Evolutionary conservation across 2,329 filamentous ascomycete species (phyloP), one percentile per base, ranked within the genome.

Genomic region (Verticillium nubilum): DNA sequence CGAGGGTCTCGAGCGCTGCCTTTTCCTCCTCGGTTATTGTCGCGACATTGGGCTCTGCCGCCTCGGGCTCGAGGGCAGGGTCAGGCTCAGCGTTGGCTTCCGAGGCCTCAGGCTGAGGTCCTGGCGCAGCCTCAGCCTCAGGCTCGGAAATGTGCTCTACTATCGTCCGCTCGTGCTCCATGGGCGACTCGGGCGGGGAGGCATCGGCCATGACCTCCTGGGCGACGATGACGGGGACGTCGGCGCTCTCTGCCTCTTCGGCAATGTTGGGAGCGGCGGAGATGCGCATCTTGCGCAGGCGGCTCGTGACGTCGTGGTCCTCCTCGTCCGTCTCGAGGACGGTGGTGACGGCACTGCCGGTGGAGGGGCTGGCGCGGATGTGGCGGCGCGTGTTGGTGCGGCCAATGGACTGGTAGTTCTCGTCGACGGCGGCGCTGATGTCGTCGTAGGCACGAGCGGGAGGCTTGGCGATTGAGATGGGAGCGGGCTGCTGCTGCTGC

Each of bases 311-410:
- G 2, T 76, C 73, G 19, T 75, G 67, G 19, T 89, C 86, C 61
- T 96, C 92, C 67, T 96, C 92, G 59, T 90, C 87, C 56, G 91
- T 86, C 70, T 96, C 92, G 35, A 91, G 82, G 15, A 96, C 92
- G 0, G 91, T 95, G 1, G 87, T 86, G 23, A 97, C 89, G 4
- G 88, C 84, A 58, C 88, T 91, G 55, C 90, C 88, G 15, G 89
- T 88, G 15, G 90, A 94, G 26, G 90, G 89, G 64, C 88, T 93
- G 71, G 91, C 90, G 67, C 91, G 82, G 65, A 86, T 88, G 72
- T 97, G 92, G 63, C 92, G 84, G 69, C 93, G 87, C 5, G 91
- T 94, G 67, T 91, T 96, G 58, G 88, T 86, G 65, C 80, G 79
- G 58, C 85, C 65, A 72, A 84, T 63, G 71, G 84, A 68, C 73